Conservation (phyloP, 2,329 filamentous ascomycete genomes). For the Fusarium irregulare region DNA sequence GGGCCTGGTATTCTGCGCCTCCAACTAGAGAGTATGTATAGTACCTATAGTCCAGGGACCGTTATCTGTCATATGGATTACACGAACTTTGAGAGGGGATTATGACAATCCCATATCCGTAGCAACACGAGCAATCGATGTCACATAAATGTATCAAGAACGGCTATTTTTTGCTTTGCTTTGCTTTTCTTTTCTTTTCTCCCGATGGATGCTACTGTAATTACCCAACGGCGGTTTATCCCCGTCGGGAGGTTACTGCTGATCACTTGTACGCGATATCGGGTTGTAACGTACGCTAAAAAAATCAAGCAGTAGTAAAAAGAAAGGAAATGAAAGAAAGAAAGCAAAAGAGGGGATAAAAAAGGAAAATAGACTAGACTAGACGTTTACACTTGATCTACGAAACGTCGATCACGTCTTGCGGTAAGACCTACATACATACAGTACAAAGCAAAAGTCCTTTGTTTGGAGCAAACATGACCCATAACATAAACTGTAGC, state of each 20-base stretch:
- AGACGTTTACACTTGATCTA: slow-evolving; percentile 23
- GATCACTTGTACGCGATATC: slow-evolving; percentile 26
- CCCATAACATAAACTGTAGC: not conserved
- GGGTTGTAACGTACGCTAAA: slow-evolving; percentile 9
- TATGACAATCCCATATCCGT: slow-evolving; percentile 8
- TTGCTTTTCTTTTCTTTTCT: not conserved
- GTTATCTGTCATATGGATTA: slow-evolving; percentile 16
- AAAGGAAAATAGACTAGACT: not conserved
- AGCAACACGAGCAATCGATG: slow-evolving; percentile 1
- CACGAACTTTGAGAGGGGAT: slow-evolving; percentile 13
- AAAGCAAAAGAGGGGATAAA: not conserved
- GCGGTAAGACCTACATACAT: not conserved
- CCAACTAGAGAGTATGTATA: not conserved
- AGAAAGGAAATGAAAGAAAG: not conserved
- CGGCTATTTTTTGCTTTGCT: slow-evolving; percentile 8
- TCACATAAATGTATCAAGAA: not conserved
- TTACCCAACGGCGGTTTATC: slow-evolving; percentile 5
- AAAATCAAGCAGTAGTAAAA: not conserved
- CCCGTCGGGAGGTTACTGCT: slow-evolving; percentile 12
- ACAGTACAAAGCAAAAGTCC: not conserved
- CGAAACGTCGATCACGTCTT: slow-evolving; percentile 21
- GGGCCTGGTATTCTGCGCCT: not conserved
- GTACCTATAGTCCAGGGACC: slow-evolving; percentile 8
- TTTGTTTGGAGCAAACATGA: not conserved
- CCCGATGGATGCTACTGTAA: not conserved